Evolutionary conservation across 805 yeast genomes (phyloP).

Genomic region (Blastobotrys robertii): DNA sequence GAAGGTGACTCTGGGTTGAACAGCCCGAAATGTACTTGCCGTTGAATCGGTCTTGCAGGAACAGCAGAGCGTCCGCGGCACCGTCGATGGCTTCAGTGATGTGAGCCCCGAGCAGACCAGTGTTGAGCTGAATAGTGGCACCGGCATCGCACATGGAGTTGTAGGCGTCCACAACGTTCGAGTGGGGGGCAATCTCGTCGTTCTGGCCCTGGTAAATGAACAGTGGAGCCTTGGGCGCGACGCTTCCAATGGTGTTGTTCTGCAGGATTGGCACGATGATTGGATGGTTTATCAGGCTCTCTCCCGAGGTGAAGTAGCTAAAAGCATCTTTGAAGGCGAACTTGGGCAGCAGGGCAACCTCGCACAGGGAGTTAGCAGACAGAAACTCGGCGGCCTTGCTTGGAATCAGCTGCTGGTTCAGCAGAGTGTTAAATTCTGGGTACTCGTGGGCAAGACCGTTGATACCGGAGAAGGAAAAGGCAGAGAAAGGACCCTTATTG

Average conservation of each 20-base stretch:
- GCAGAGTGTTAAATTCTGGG: conserved; percentile 10
- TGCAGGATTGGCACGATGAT: conserved; percentile 7
- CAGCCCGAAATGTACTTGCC: conserved; percentile 4
- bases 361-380: conserved; percentile 12
- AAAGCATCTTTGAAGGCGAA: conserved; percentile 14
- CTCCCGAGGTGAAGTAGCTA: conserved; percentile 13
- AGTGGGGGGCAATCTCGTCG: conserved; percentile 16
- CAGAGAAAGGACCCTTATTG: conserved; percentile 14
- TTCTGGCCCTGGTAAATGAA: conserved; percentile 16
- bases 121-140: conserved; percentile 10
- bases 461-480: conserved; percentile 18
- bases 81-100: not conserved
- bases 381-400: not conserved
- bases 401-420: conserved; percentile 6
- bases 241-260: conserved; percentile 13
- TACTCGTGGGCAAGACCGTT: conserved; percentile 19
- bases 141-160: conserved; percentile 11
- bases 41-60: conserved; percentile 3
- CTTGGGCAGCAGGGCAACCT: conserved; percentile 7
- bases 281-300: conserved; percentile 10
- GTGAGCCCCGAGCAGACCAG: not conserved
- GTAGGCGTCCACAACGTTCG: conserved; percentile 11
- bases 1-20: not conserved
- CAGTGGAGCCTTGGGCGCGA: conserved; percentile 15
- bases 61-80: not conserved